Base-by-base conservation (phyloP, 441 rosid genomes). In the Pelargonium australe region DNA sequence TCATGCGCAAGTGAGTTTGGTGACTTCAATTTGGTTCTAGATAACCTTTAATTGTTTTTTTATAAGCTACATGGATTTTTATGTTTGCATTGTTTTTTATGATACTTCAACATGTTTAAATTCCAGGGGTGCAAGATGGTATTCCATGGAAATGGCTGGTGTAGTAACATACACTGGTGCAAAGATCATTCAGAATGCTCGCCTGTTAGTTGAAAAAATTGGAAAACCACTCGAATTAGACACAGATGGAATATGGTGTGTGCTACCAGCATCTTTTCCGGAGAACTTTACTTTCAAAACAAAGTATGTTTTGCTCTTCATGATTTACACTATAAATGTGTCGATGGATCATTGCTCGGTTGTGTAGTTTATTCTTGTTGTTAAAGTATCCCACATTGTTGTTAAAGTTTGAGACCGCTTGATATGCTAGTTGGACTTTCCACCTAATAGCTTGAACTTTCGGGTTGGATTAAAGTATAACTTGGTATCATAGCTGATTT, bases 141-240 rank as follows among this genome's bases (percentile, higher is more conserved):
- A 92, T 81, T 95, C 99, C 25, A 95, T 92, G 99, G 99, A 95
- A 88, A 95, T 95, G 99, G 99, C 99, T 76, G 98, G 99, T 73
- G 99, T 92, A 66, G 99, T 95, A 77, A 95, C 99, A 17, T 92
- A 95, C 79, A 95, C 98, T 67, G 99, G 99, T 75, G 99, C 98
- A 76, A 95, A 95, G 86, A 95, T 95, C 67, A 95, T 95, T 76
- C 99, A 95, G 79, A 90, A 87, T 80, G 99, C 99, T 73, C 92
- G 90, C 68, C 80, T 92, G 81, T 95, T 95, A 70, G 86, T 95
- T 80, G 96, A 95, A 70, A 88, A 87, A 83, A 95, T 95, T 78
- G 99, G 99, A 81, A 95, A 89, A 80, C 99, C 99, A 66, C 98
- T 95, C 81, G 99, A 95, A 79, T 76, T 95, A 75, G 99, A 95